These are phyloP conservation scores for Mucor velutinosus DNA, from an alignment of 371 early-diverging fungal genomes.

Conservation along the genomic window DNA sequence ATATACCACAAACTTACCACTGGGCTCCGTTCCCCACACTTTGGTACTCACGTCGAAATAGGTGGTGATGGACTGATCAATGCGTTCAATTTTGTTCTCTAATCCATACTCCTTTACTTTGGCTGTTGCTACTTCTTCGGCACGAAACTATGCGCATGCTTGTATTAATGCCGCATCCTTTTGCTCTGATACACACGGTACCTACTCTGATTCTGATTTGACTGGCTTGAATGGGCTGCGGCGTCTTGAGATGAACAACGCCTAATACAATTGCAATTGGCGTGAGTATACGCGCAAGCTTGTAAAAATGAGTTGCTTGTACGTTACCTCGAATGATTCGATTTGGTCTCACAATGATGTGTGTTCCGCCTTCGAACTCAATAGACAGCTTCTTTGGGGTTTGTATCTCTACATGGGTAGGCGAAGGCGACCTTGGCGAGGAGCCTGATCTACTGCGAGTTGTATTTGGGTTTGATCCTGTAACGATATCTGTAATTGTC, in stretches of 20 bases:
- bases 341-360: constrained; percentile 38
- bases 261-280: constrained; percentile 11
- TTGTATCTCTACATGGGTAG: not conserved
- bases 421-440: constrained; percentile 10
- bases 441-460: constrained; percentile 14
- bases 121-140: constrained; percentile 37
- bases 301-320: not conserved
- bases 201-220: constrained; percentile 34
- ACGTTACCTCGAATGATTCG: constrained; percentile 34
- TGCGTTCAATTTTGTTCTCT: constrained; percentile 28
- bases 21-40: constrained; percentile 38
- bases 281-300: not conserved
- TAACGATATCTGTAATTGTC: constrained; percentile 18
- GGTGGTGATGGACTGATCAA: constrained; percentile 37
- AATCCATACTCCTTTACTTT: constrained; percentile 32
- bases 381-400: constrained; percentile 16
- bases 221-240: constrained; percentile 30
- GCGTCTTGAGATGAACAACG: constrained; percentile 19
- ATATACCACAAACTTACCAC: constrained; percentile 21
- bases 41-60: constrained; percentile 38
- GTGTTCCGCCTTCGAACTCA: constrained; percentile 32
- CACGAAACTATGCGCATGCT: constrained; percentile 27
- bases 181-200: not conserved
- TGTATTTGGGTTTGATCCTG: not conserved
- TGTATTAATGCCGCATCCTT: not conserved